phyloP scores from a whole-genome alignment of 2,329 filamentous ascomycete species.

The Tetracladium maxilliforme region DNA sequence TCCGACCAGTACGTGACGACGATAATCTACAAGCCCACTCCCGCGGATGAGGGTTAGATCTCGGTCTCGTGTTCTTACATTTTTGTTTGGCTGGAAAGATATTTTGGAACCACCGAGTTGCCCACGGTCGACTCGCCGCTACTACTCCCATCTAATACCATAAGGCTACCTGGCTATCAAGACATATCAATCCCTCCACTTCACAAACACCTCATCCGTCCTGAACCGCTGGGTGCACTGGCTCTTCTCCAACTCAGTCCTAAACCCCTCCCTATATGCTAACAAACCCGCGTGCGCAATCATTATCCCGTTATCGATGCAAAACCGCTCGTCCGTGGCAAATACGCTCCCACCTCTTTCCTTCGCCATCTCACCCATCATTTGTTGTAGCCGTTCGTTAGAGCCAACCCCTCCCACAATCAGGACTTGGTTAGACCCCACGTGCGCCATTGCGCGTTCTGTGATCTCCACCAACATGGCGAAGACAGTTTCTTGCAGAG shows the following conservation, averaged over 20 bases:
- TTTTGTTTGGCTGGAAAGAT: no score
- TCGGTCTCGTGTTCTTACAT: no score
- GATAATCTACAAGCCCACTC: slow-evolving; percentile 82
- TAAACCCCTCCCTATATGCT: slow-evolving; percentile 69
- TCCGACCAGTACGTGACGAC: slow-evolving; percentile 75
- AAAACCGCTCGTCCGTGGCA: slow-evolving; percentile 93
- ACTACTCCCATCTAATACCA: no score
- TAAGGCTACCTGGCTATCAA: no score
- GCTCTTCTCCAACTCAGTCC: slow-evolving; percentile 63
- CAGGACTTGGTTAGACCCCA: slow-evolving; percentile 77
- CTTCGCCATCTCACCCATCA: slow-evolving; percentile 94
- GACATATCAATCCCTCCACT: slow-evolving; percentile 48
- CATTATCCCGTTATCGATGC: slow-evolving; percentile 99
- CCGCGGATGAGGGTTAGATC: no score
- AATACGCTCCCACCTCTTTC: slow-evolving; percentile 84
- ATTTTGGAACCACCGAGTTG: no score
- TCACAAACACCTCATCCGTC: slow-evolving; percentile 67
- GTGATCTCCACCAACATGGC: slow-evolving; percentile 98
- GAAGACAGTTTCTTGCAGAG: slow-evolving; percentile 86
- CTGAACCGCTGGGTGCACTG: slow-evolving; percentile 75
- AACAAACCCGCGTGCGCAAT: slow-evolving; percentile 91
- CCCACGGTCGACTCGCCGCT: no score
- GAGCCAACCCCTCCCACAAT: slow-evolving; percentile 94
- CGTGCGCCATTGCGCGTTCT: slow-evolving; percentile 95
- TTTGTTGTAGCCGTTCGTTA: slow-evolving; percentile 86